Evolutionary conservation across 2,329 filamentous ascomycete species (phyloP).

Genomic region (Rhinocladiella mackenziei): DNA sequence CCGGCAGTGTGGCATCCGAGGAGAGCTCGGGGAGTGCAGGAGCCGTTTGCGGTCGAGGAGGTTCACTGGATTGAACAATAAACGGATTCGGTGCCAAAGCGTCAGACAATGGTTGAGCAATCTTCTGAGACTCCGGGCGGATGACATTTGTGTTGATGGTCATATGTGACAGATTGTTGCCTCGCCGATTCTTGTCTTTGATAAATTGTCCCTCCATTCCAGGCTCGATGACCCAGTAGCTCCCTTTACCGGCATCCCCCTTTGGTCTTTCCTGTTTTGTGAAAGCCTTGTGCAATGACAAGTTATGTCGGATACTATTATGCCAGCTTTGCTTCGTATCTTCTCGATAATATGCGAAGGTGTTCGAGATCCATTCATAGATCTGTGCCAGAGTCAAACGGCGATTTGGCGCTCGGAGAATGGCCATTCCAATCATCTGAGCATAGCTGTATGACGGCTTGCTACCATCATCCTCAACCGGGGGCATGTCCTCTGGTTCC

Average conservation of each 20-base stretch:
- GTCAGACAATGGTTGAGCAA: constrained; percentile 26
- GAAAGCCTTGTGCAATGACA: constrained; percentile 95
- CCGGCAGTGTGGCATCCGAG: constrained; percentile 72
- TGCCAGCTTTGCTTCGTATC: constrained; percentile 80
- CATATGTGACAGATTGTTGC: constrained; percentile 37
- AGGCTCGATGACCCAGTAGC: constrained; percentile 92
- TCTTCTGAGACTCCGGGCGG: constrained; percentile 20
- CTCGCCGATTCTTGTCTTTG: constrained; percentile 65
- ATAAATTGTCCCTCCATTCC: constrained; percentile 86
- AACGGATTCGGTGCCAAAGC: constrained; percentile 25
- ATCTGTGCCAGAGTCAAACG: constrained; percentile 89
- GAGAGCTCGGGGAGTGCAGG: constrained; percentile 54
- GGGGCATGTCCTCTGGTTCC: constrained; percentile 72
- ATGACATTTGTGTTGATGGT: constrained; percentile 38
- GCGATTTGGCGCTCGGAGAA: constrained; percentile 76
- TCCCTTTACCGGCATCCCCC: constrained; percentile 94
- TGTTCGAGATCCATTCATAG: constrained; percentile 99
- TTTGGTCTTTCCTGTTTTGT: constrained; percentile 93
- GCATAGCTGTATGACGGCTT: constrained; percentile 95
- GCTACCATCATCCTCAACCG: constrained; percentile 75
- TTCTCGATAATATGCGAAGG: constrained; percentile 79
- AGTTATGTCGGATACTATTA: constrained; percentile 97
- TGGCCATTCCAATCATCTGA: constrained; percentile 93
- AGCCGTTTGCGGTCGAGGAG: constrained; percentile 30
- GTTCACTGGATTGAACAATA: constrained; percentile 34